Base-by-base conservation (phyloP, 768 basidiomycete genomes). In the Jaapia argillacea region DNA sequence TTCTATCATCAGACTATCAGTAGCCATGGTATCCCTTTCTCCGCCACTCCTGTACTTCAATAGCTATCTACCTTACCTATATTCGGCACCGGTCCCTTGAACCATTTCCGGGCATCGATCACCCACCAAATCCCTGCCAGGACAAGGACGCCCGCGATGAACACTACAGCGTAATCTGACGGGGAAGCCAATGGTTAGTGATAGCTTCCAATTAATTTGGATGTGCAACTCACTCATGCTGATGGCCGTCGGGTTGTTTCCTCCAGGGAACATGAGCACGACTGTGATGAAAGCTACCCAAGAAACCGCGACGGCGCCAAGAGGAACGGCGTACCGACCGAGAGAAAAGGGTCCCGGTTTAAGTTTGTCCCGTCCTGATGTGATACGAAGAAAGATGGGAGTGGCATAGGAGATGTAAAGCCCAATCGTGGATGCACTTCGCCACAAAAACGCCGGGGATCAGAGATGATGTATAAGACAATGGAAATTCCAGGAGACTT, bases 341-440 rank as follows among this genome's bases (percentile, higher is more conserved):
- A 85, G 66, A 36, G 61, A 59, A 58, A 85, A 84, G 18, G 70
- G 68, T 6, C 83, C 81, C 1, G 77, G 77, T 6, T 65, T 54
- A 10, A 85, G 57, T 52, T 66, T 75, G 35, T 74, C 51, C 36
- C 79, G 66, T 6, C 83, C 82, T 20, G 74, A 83, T 0, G 81
- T 84, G 48, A 85, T 77, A 25, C 82, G 71, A 24, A 84, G 68
- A 50, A 85, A 75, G 40, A 85, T 82, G 2, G 82, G 82, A 1
- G 72, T 66, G 1, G 72, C 73, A 51, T 85, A 84, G 5, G 77
- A 79, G 1, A 74, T 71, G 49, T 85, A 85, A 25, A 85, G 55
- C 3, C 83, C 81, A 43, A 84, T 81, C 5, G 84, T 82, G 3
- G 83, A 68, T 7, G 82, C 72, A 4, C 81, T 84, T 51, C 1